A percentile compares a stretch with the other conserved stretches of the same genome.
phyloP scores from a whole-genome alignment of 2,329 filamentous ascomycete species.

The Alternaria burnsii region DNA sequence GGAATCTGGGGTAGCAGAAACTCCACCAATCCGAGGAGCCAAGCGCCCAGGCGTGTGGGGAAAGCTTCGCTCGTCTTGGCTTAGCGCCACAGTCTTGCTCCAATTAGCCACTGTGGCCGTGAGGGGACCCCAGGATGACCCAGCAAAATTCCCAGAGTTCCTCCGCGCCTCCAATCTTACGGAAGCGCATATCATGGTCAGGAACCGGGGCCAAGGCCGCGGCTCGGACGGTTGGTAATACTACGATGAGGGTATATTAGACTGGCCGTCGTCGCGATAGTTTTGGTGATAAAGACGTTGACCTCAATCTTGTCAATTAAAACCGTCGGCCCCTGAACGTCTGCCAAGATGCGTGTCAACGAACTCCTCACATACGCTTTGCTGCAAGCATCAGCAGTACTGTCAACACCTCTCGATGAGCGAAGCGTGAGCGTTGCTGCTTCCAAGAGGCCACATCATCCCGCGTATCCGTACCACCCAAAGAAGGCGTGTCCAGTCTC shows the following conservation, averaged over 20 bases:
- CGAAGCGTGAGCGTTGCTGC: constrained; percentile 14
- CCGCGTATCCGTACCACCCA: constrained; percentile 48
- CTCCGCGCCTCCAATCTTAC: constrained; percentile 23
- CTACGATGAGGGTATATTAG: constrained; percentile 29
- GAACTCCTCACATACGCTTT: constrained; percentile 33
- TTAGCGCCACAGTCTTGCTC: constrained; percentile 19
- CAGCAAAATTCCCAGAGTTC: constrained; percentile 23
- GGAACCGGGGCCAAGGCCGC: constrained; percentile 10
- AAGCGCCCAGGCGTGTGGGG: constrained; percentile 16
- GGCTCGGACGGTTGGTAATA: constrained; percentile 14
- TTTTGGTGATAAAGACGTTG: constrained; percentile 5
- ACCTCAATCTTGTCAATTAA: neutral
- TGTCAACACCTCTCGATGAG: constrained; percentile 29
- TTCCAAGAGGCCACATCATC: constrained; percentile 45
- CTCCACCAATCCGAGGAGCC: constrained; percentile 36
- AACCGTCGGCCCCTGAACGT: neutral
- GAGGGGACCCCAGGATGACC: constrained; percentile 18
- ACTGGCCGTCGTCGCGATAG: constrained; percentile 2
- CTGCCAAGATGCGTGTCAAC: constrained; percentile 37
- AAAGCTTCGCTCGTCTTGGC: constrained; percentile 25
- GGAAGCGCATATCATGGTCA: constrained; percentile 8
- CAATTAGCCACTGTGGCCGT: constrained; percentile 29
- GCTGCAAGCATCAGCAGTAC: constrained; percentile 36
- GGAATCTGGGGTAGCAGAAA: constrained; percentile 20
- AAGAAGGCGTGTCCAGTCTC: constrained; percentile 47